phyloP scores from a whole-genome alignment of 2,329 filamentous ascomycete genomes.

The Cryphonectria japonica region DNA sequence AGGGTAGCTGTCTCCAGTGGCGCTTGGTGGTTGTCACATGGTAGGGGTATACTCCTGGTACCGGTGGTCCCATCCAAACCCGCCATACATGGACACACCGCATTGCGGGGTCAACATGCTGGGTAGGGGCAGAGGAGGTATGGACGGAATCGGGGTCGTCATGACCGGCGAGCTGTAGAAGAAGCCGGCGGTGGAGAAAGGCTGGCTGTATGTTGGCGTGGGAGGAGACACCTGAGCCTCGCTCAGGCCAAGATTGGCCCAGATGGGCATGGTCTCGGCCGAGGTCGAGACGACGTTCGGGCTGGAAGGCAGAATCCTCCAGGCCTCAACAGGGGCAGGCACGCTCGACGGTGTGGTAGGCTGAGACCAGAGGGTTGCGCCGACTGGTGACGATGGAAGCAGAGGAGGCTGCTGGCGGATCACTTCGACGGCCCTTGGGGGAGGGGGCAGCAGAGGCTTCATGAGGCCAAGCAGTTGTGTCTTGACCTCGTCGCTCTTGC shows the following conservation, averaged over 20 bases:
- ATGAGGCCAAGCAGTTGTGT: conserved; percentile 81
- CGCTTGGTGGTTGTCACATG: conserved; percentile 73
- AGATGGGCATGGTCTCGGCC: conserved; percentile 71
- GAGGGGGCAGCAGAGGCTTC: conserved; percentile 82
- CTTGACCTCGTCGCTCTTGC: conserved; percentile 93
- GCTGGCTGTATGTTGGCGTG: conserved; percentile 78
- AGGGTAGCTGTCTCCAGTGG: conserved; percentile 51
- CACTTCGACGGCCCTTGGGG: conserved; percentile 86
- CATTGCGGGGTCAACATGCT: conserved; percentile 87
- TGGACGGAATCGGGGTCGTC: conserved; percentile 63
- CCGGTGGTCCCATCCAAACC: conserved; percentile 79
- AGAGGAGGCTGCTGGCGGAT: conserved; percentile 85
- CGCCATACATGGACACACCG: conserved; percentile 75
- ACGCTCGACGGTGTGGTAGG: conserved; percentile 66
- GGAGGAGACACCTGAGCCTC: conserved; percentile 75
- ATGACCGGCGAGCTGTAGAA: conserved; percentile 83
- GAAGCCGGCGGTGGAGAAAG: conserved; percentile 71
- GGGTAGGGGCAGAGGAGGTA: conserved; percentile 75
- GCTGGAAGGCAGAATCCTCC: conserved; percentile 90
- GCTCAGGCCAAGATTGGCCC: conserved; percentile 77
- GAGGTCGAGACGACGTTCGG: conserved; percentile 74
- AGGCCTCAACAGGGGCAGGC: conserved; percentile 77
- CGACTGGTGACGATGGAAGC: conserved; percentile 78
- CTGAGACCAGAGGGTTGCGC: conserved; percentile 81
- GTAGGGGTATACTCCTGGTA: conserved; percentile 84